Base-by-base conservation (phyloP, 2,329 filamentous ascomycete genomes). In the Microdochium trichocladiopsis region DNA sequence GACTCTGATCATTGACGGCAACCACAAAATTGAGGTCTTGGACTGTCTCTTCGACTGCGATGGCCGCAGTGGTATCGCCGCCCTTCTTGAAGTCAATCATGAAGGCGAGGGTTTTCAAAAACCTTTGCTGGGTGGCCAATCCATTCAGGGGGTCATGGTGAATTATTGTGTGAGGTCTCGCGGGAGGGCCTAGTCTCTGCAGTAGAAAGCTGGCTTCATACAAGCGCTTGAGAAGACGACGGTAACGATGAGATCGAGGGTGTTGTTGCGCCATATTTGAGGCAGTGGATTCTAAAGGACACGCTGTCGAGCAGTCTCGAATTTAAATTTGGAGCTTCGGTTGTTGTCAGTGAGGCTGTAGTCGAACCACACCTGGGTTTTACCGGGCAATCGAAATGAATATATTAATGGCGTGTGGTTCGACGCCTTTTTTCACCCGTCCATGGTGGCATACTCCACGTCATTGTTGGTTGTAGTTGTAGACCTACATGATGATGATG, bases 31-130 rank as follows among this genome's bases (percentile, higher is more conserved):
- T 60, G 50, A 66, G 67, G 16, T 57, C 56, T 0, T 66, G 52
- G 1, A 57, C 36, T 0, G 45, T 53, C 0, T 69, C 60, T 53
- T 78, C 67, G 1, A 76, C 56, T 0, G 66, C 74, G 24, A 79
- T 68, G 0, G 76, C 68, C 0, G 76, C 71, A n/a, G 69, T 72
- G 0, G 69, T 69, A 2, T 62, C 56, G 2, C 76, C 76, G 0
- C 76, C 75, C 55, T 76, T 78, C 0, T 62, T 55, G 49, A 69
- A 69, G 52, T 78, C 76, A 54, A 73, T 77, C 6, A 79, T 56
- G 56, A 71, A 75, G 9, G 72, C 65, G 1, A 78, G 58, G 25
- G 69, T 68, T 3, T 66, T 61, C 1, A 74, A 61, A 24, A 77
- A 70, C 2, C 65, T 57, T 3, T 58, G 56, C 23, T 57, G 54